Evolutionary conservation across 768 basidiomycete species (phyloP).

Genomic region (Mycena sanguinolenta): DNA sequence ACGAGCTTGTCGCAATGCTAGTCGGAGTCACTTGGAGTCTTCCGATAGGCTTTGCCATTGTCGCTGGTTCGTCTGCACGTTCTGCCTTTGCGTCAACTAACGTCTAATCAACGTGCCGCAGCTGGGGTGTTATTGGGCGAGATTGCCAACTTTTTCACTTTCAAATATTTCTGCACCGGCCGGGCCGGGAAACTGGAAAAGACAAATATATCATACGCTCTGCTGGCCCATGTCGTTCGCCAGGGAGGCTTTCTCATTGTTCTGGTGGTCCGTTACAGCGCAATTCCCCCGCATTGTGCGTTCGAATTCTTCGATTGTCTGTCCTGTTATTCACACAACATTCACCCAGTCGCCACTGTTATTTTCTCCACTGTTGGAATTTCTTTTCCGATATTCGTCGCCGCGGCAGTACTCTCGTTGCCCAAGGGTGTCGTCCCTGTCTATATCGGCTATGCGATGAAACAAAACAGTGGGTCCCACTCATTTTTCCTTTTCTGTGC

Average conservation of each 20-base stretch:
- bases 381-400: slow-evolving; percentile 77
- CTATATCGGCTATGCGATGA: slow-evolving; percentile 85
- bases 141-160: slow-evolving; percentile 12
- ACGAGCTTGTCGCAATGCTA: slow-evolving; percentile 89
- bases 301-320: not conserved
- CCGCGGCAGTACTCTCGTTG: slow-evolving; percentile 84
- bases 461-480: slow-evolving; percentile 48
- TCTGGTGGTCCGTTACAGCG: slow-evolving; percentile 79
- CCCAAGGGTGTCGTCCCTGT: slow-evolving; percentile 94
- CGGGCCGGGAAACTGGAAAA: slow-evolving; percentile 81
- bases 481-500: not conserved
- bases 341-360: slow-evolving; percentile 80
- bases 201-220: slow-evolving; percentile 69
- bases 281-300: slow-evolving; percentile 87
- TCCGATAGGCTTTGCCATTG: slow-evolving; percentile 61
- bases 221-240: slow-evolving; percentile 79
- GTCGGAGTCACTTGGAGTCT: slow-evolving; percentile 79
- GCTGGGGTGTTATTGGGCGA: slow-evolving; percentile 1
- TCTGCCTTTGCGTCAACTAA: slow-evolving; percentile 55
- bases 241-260: slow-evolving; percentile 93
- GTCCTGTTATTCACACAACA: not conserved
- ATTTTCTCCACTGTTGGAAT: slow-evolving; percentile 92
- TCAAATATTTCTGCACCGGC: slow-evolving; percentile 70
- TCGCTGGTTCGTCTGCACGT: slow-evolving; percentile 77
- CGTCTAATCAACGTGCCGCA: not conserved